Conservation (phyloP, 1,139 yeast genomes). For the Debaryomyces subglobosus region DNA sequence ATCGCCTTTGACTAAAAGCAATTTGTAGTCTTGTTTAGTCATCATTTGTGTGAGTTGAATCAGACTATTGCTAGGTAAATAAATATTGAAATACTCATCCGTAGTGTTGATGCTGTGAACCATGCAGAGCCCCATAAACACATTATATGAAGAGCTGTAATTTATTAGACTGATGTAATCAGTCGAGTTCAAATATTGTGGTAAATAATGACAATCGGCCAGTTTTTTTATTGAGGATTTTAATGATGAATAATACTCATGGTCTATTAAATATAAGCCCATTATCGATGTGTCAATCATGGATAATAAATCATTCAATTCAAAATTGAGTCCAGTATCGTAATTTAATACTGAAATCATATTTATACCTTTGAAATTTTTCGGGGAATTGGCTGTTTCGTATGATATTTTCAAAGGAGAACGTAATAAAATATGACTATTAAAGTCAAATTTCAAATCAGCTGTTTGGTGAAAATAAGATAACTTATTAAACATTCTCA, state of each 20-base stretch:
- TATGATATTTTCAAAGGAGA: conserved; percentile 58
- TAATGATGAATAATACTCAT: conserved; percentile 18
- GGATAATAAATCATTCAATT: conserved; percentile 39
- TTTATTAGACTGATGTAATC: conserved; percentile 19
- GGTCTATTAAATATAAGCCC: conserved; percentile 43
- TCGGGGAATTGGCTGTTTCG: conserved; percentile 18
- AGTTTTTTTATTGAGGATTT: background rate
- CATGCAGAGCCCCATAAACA: conserved; percentile 49
- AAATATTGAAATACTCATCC: conserved; percentile 51
- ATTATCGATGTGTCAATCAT: conserved; percentile 60
- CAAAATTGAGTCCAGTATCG: conserved; percentile 26
- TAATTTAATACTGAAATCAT: conserved; percentile 42
- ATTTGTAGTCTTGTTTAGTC: conserved; percentile 26
- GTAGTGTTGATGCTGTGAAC: conserved; percentile 63
- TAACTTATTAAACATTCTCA: conserved; percentile 53
- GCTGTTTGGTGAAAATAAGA: conserved; percentile 53
- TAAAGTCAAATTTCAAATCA: conserved; percentile 44
- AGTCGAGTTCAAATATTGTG: conserved; percentile 24
- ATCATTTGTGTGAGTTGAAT: conserved; percentile 17
- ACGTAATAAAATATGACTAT: conserved; percentile 43
- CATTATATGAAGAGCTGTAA: conserved; percentile 14
- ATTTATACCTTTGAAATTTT: conserved; percentile 37
- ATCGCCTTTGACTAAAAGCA: conserved; percentile 64
- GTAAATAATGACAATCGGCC: conserved; percentile 10
- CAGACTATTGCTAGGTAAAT: conserved; percentile 49